phyloP scores from a whole-genome alignment of 805 yeast genomes.

The Kodamaea neixiangensis region DNA sequence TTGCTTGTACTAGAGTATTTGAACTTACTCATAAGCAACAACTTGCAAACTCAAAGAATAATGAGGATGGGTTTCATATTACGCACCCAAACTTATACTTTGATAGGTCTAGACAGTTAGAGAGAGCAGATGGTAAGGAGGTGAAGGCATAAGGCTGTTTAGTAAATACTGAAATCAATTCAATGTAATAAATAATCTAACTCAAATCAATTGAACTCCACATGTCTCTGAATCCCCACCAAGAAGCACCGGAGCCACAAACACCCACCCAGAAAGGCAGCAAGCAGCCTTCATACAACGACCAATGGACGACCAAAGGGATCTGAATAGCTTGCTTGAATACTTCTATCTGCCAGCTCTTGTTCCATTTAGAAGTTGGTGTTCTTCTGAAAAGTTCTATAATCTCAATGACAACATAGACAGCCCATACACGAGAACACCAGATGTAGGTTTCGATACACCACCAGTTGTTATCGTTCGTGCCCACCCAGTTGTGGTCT shows the following conservation, averaged over 20 bases:
- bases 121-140: slow-evolving; percentile 20
- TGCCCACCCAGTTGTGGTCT: slow-evolving; percentile 47
- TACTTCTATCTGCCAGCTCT: slow-evolving; percentile 35
- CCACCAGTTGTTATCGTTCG: slow-evolving; percentile 42
- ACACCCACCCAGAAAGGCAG: slow-evolving; percentile 50
- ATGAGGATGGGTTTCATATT: slow-evolving; percentile 58
- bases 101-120: slow-evolving; percentile 68
- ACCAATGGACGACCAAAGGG: slow-evolving; percentile 48
- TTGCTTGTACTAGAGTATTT: slow-evolving; percentile 88
- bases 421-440: slow-evolving; percentile 49
- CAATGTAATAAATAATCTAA: slow-evolving; percentile 6
- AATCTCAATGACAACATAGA: slow-evolving; percentile 40
- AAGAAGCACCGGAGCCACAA: slow-evolving; percentile 47
- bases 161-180: neutral
- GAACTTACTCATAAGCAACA: slow-evolving; percentile 63
- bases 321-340: slow-evolving; percentile 41
- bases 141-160: slow-evolving; percentile 3
- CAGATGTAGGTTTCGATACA: slow-evolving; percentile 45
- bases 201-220: slow-evolving; percentile 38
- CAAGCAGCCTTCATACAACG: slow-evolving; percentile 45
- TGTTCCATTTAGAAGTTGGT: slow-evolving; percentile 39
- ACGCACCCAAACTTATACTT: slow-evolving; percentile 88
- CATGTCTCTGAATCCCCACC: slow-evolving; percentile 40
- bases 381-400: slow-evolving; percentile 42
- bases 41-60: slow-evolving; percentile 34